Evolutionary conservation across 2,329 filamentous ascomycete species (phyloP).

Genomic region (Teratosphaeria destructans): DNA sequence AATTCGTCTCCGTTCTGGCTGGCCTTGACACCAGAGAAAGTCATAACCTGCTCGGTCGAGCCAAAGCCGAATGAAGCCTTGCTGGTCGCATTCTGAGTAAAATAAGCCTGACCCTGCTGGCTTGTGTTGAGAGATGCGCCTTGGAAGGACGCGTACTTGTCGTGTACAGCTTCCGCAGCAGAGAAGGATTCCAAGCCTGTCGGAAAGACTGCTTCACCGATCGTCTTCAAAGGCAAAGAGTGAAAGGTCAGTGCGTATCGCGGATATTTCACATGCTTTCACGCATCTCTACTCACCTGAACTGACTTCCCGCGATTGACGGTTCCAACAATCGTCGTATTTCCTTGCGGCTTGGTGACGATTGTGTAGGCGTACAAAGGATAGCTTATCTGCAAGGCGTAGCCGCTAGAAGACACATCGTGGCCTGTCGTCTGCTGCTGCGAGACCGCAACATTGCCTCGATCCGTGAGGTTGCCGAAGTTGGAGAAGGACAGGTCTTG

Average conservation of each 20-base stretch:
- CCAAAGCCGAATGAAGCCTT: constrained; percentile 44
- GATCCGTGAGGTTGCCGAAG: constrained; percentile 43
- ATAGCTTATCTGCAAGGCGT: constrained; percentile 43
- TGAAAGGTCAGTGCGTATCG: too few species aligned
- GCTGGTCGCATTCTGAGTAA: constrained; percentile 38
- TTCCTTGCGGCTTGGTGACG: constrained; percentile 32
- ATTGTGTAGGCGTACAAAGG: constrained; percentile 50
- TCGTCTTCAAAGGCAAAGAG: background rate
- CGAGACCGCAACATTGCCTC: constrained; percentile 45
- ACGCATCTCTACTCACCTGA: constrained; percentile 16
- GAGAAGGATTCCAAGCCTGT: constrained; percentile 51
- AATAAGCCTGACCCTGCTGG: constrained; percentile 49
- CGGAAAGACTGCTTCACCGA: constrained; percentile 44
- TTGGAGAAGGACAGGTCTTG: constrained; percentile 50
- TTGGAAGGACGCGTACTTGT: constrained; percentile 15
- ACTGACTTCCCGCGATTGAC: constrained; percentile 42
- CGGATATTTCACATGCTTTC: too few species aligned
- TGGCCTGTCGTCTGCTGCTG: constrained; percentile 42
- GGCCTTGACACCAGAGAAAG: constrained; percentile 38
- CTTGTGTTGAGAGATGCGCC: constrained; percentile 39
- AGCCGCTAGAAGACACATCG: constrained; percentile 30
- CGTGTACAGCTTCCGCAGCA: constrained; percentile 6
- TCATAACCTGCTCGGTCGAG: constrained; percentile 46
- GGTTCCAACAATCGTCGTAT: constrained; percentile 36
- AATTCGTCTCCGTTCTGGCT: constrained; percentile 5